phyloP scores from a whole-genome alignment of 495 filamentous ascomycete genomes.

The Podospora fimiseda region DNA sequence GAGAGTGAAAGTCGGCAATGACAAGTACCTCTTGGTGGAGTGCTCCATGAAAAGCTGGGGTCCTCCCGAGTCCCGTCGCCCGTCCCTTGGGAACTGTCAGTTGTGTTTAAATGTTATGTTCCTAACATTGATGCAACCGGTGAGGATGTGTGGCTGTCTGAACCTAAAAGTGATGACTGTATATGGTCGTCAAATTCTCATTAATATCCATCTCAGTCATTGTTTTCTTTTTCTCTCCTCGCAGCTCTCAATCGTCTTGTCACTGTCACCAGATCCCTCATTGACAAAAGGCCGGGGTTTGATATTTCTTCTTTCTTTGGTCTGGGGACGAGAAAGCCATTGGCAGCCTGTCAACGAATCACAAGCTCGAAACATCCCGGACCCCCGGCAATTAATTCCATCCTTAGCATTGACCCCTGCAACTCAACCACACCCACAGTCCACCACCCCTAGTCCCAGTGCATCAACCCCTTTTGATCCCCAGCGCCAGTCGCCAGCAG shows the following conservation, averaged over 20 bases:
- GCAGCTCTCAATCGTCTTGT: background rate
- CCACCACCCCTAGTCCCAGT: conserved; percentile 12
- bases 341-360: conserved; percentile 18
- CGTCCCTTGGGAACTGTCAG: too few relatives aligned
- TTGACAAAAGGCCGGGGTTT: background rate
- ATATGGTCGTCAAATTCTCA: too few relatives aligned
- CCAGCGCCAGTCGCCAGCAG: conserved; percentile 14
- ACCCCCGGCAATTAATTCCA: conserved; percentile 22
- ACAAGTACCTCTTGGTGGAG: too few relatives aligned
- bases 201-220: too few relatives aligned
- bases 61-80: too few relatives aligned
- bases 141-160: too few relatives aligned
- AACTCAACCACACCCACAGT: conserved; percentile 7
- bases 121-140: too few relatives aligned
- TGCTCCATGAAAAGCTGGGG: too few relatives aligned
- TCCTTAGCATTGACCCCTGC: conserved; percentile 15
- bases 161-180: too few relatives aligned
- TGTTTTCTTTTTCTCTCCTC: background rate
- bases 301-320: conserved; percentile 13
- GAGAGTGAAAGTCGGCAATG: too few relatives aligned
- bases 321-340: conserved; percentile 19
- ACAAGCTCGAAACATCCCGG: conserved; percentile 4
- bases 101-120: too few relatives aligned
- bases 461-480: conserved; percentile 31
- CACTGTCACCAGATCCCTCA: too few relatives aligned